Evolutionary conservation across 352 stramenopile species (phyloP).

Genomic region (Pythium rhizo-oryzae): DNA sequence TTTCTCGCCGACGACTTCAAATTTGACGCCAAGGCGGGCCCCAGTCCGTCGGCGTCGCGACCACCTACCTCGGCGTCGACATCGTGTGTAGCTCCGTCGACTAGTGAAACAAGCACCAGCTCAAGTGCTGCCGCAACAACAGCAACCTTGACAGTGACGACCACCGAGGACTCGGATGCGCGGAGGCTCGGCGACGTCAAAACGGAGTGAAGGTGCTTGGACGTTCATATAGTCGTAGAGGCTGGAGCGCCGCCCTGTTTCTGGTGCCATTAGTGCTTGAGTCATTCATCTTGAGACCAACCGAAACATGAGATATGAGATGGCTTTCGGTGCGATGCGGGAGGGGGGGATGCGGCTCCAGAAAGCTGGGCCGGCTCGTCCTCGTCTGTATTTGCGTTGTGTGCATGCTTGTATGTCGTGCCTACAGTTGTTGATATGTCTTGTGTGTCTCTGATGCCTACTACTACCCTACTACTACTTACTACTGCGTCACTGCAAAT

Average conservation of each 20-base stretch:
- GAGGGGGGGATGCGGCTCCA: not conserved
- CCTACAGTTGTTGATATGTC: conserved; percentile 17
- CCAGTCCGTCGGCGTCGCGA: conserved; percentile 8
- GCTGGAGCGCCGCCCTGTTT: no score
- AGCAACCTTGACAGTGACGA: not conserved
- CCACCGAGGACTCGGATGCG: not conserved
- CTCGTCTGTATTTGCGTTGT: conserved; percentile 11
- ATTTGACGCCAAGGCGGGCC: conserved; percentile 40
- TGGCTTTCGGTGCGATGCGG: not conserved
- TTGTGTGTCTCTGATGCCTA: conserved; percentile 28
- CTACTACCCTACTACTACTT: conserved; percentile 42
- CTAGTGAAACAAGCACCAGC: no score
- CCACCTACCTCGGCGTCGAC: not conserved
- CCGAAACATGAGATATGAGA: not conserved
- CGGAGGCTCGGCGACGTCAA: conserved; percentile 1
- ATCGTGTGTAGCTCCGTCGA: not conserved
- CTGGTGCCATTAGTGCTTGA: no score
- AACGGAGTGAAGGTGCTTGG: conserved; percentile 1
- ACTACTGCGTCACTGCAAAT: conserved; percentile 44
- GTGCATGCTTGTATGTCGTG: conserved; percentile 16
- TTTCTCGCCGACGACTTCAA: conserved; percentile 78
- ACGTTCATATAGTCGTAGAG: not conserved
- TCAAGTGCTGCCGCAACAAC: not conserved
- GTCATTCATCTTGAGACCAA: no score
- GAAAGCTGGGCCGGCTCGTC: conserved; percentile 3